Percentiles rank a stretch among this genome's conserved stretches.
Conservation (phyloP, 306 rosid genomes). For the Prunus mume region DNA sequence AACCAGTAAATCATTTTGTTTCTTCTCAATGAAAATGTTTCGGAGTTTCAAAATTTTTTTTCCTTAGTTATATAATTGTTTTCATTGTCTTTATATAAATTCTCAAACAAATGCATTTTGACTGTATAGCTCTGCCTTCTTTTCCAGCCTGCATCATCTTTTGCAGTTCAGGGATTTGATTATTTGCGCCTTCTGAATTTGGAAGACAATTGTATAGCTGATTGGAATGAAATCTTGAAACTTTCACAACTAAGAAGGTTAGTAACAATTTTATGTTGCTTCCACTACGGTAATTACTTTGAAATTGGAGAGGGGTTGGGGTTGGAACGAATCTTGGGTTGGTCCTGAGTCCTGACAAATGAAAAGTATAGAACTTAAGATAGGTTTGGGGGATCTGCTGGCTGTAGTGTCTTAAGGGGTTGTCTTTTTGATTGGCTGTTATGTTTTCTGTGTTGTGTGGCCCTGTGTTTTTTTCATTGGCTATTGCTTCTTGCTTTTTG, state of each 20-base stretch:
- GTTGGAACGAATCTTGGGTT: slow-evolving; percentile 2
- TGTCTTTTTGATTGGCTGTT: too few species aligned
- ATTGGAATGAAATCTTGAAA: slow-evolving; percentile 81
- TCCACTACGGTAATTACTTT: neutral
- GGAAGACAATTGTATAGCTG: slow-evolving; percentile 75
- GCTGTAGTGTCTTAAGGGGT: too few species aligned
- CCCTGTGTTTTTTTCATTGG: too few species aligned
- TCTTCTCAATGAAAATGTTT: neutral
- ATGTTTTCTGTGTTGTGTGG: too few species aligned
- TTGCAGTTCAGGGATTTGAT: slow-evolving; percentile 75
- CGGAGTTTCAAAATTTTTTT: slow-evolving; percentile 6
- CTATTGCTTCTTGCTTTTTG: too few species aligned
- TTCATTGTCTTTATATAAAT: slow-evolving; percentile 4
- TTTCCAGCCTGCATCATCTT: slow-evolving; percentile 63
- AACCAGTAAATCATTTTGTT: neutral
- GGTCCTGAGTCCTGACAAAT: neutral
- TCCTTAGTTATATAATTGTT: neutral
- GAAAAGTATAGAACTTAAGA: neutral
- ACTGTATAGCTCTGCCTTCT: slow-evolving; percentile 17
- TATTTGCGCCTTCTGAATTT: slow-evolving; percentile 79
- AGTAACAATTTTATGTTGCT: slow-evolving; percentile 11
- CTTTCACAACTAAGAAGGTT: slow-evolving; percentile 80
- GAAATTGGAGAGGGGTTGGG: neutral
- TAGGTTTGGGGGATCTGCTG: neutral
- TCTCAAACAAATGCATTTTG: slow-evolving; percentile 18